Conservation (phyloP, 805 yeast genomes). For the Yamadazyma laniorum region DNA sequence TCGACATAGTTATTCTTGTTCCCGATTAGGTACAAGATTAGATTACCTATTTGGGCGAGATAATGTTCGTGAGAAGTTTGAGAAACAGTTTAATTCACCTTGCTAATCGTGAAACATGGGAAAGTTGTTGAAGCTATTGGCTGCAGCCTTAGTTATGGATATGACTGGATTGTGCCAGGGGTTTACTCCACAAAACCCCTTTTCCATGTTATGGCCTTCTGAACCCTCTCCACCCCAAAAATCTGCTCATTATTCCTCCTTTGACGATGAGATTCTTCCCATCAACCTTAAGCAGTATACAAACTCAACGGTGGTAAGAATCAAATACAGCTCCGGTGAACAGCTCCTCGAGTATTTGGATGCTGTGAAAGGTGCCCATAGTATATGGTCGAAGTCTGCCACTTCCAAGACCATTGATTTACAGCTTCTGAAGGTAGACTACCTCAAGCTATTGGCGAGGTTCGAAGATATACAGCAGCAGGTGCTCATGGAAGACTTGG, state of each 20-base stretch:
- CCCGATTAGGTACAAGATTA: no score
- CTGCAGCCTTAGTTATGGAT: not conserved
- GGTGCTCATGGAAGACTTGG: conserved; percentile 55
- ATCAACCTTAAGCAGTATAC: conserved; percentile 39
- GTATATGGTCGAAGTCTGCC: conserved; percentile 13
- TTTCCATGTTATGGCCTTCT: not conserved
- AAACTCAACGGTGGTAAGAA: conserved; percentile 45
- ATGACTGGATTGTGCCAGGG: not conserved
- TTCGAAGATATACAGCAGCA: conserved; percentile 24
- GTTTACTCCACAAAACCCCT: not conserved
- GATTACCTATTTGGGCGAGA: no score
- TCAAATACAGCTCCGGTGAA: conserved; percentile 23
- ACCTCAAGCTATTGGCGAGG: conserved; percentile 6
- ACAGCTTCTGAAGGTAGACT: conserved; percentile 13
- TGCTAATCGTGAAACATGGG: no score
- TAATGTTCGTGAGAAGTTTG: no score
- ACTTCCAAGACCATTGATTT: conserved; percentile 14
- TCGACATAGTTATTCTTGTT: no score
- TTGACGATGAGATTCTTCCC: conserved; percentile 20
- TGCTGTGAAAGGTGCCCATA: conserved; percentile 1
- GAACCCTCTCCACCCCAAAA: not conserved
- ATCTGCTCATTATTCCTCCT: conserved; percentile 7
- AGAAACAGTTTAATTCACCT: no score
- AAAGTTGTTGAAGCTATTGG: not conserved
- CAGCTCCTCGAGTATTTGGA: conserved; percentile 20